These are phyloP conservation scores for Haematococcus lacustris DNA, from an alignment of 139 green algal species.

Conservation along the genomic window DNA sequence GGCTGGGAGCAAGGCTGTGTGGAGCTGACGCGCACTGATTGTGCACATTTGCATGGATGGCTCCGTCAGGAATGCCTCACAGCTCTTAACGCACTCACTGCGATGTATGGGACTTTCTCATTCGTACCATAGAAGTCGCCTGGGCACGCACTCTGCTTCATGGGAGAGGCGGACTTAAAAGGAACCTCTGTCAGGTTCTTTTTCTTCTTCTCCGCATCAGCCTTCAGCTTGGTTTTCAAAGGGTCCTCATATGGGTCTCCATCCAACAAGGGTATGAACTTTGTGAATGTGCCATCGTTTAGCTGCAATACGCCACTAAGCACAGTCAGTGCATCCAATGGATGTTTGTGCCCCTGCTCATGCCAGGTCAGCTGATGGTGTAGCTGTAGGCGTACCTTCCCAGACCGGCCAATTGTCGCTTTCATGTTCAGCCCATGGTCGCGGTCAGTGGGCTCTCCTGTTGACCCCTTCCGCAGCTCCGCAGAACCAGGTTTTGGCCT, in stretches of 20 bases:
- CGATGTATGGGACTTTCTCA: conserved; percentile 32
- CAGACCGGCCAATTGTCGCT: conserved; percentile 5
- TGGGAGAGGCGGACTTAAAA: conserved; percentile 47
- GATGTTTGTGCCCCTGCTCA: background rate
- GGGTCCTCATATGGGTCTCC: conserved; percentile 45
- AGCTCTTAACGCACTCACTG: too few relatives aligned
- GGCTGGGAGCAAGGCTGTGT: too few relatives aligned
- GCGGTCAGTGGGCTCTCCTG: background rate
- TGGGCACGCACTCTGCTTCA: conserved; percentile 44
- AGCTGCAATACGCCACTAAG: too few relatives aligned
- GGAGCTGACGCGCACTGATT: too few relatives aligned
- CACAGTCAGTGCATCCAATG: background rate
- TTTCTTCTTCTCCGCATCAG: conserved; percentile 23
- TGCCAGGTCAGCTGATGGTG: background rate
- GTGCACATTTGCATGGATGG: too few relatives aligned
- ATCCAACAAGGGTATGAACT: conserved; percentile 43
- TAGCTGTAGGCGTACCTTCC: conserved; percentile 23
- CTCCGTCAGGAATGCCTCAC: too few relatives aligned
- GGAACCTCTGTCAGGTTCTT: conserved; percentile 33
- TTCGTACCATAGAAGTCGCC: conserved; percentile 46
- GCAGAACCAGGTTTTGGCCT: background rate
- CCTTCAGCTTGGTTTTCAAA: conserved; percentile 19
- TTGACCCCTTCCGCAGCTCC: background rate
- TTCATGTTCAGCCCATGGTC: conserved; percentile 44
- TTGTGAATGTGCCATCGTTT: conserved; percentile 55